Base-by-base conservation (phyloP, 371 early-diverging fungal species). In the Syncephalis plumigaleata region DNA sequence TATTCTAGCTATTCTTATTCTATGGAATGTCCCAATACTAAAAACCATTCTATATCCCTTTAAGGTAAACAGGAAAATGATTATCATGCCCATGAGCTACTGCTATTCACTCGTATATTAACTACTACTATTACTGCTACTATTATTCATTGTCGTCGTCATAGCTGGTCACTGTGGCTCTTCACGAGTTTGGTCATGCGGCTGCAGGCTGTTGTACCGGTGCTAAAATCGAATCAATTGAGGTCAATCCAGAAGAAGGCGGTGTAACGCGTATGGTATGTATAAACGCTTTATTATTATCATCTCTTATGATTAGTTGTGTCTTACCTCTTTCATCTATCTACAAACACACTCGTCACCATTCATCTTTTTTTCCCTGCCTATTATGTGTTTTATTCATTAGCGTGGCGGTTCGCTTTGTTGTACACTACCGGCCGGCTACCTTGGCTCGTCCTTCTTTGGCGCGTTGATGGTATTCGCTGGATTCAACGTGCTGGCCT, bases 171-270 rank as follows among this genome's bases (percentile, higher is more conserved):
- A 84, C 86, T 0, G 86, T 86, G 39, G 81, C 79, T 20, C 57
- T 89, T 39, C 89, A 89, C 51, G 89, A 89, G 54, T 82, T 83
- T 50, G 68, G 77, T 42, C 86, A 86, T 57, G 88, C 88, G 3
- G 66, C 77, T 37, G 79, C 75, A 48, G 90, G 88, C 1, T 64
- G 71, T 26, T 73, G 77, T 48, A 92, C 93, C 9, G 89, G 93
- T 39, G 96, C 84, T 8, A 74, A 75, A 48, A 84, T 95, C n/a
- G 71, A 79, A 50, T 74, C 84, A n/a, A 87, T 95, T 43, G 79
- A 81, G 24, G 73, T 95, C 49, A 84, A 92, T 58, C 90, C 92
- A 8, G 79, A 91, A 55, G 81, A 90, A 60, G 93, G 90, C n/a
- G 93, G 95, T 16, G 65, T 82, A 26, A 91, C 92, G 13, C 63